Percentiles rank a stretch among this genome's conserved stretches.
phyloP scores from a whole-genome alignment of 768 basidiomycete species.

The Trametes coccinea region DNA sequence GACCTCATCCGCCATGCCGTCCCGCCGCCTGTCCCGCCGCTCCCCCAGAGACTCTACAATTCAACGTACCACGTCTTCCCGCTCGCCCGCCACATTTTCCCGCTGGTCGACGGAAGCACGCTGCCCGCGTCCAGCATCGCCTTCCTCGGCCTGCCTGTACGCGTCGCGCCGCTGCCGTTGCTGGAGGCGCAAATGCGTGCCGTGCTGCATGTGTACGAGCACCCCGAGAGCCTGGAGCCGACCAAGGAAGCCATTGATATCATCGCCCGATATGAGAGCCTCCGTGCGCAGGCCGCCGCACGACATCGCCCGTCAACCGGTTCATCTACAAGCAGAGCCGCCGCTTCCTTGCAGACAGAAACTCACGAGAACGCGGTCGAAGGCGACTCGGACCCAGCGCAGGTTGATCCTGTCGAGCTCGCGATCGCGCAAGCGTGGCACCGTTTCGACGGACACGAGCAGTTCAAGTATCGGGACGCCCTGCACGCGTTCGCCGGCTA shows the following conservation, averaged over 20 bases:
- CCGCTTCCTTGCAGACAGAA: neutral
- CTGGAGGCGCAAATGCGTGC: constrained; percentile 78
- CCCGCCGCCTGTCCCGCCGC: constrained; percentile 48
- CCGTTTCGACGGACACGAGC: constrained; percentile 48
- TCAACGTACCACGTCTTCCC: constrained; percentile 70
- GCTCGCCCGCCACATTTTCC: constrained; percentile 69
- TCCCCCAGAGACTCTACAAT: constrained; percentile 58
- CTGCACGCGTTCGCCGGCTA: constrained; percentile 45
- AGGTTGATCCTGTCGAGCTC: constrained; percentile 36
- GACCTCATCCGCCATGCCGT: constrained; percentile 36
- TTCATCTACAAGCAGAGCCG: neutral
- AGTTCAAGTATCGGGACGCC: constrained; percentile 68
- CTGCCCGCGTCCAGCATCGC: constrained; percentile 54
- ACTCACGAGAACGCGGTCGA: neutral
- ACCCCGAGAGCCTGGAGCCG: constrained; percentile 51
- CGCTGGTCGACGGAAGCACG: constrained; percentile 41
- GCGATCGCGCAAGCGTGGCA: constrained; percentile 59
- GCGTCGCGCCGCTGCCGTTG: constrained; percentile 72
- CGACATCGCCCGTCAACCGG: neutral
- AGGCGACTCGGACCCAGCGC: neutral
- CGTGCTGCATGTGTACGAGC: constrained; percentile 52
- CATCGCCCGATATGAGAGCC: constrained; percentile 46
- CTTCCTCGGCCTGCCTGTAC: constrained; percentile 61
- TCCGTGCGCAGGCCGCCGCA: constrained; percentile 33
- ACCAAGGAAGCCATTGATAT: constrained; percentile 50